Base-by-base conservation (phyloP, 1,284 basidiomycete species). In the Grifola frondosa region DNA sequence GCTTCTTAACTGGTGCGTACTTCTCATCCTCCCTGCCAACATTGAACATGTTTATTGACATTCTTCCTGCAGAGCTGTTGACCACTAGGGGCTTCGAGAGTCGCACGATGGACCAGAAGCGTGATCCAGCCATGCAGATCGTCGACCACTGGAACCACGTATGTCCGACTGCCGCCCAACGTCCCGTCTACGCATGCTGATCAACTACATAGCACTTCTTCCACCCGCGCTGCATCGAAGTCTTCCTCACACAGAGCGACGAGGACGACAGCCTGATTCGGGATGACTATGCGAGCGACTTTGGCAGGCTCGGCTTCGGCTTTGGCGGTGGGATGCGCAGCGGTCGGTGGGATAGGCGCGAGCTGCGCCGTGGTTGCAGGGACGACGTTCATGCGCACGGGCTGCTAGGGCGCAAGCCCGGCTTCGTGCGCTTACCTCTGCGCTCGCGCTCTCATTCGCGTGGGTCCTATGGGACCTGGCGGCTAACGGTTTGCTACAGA, bases 161-260 rank as follows among this genome's bases (percentile, higher is more conserved):
- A 31, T 4, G 48, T 42, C 25, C 25, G 6, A 2, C 24, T 3
- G 21, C 6, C 25, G 16, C 16, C 7, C 2, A 16, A 7, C 25
- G 37, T 24, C 12, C 41, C 41, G 44, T 42, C 32, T 36, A 44
- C 15, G 37, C 39, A 17, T 39, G 43, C 9, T 32, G 30, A 24
- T 17, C 19, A n/a, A n/a, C 25, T 20, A 4, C n/a, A 26, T 34
- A 63, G 62, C 49, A 63, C 46, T 68, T 66, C 56, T 69, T 69
- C 50, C 57, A 61, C 37, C 60, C 56, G 1, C 62, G 68, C 30
- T 52, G 49, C 17, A 50, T 70, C 11, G 52, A 64, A 23, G 56
- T 66, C 22, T 54, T 65, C 28, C 60, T 70, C 6, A 61, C 64
- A 49, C 54, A 51, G 12, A 37, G 34, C 26, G 10, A 28, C 15